Percentiles rank a stretch among this genome's conserved stretches.
phyloP scores from a whole-genome alignment of 2,329 filamentous ascomycete genomes.

The Clarireedia homoeocarpa region DNA sequence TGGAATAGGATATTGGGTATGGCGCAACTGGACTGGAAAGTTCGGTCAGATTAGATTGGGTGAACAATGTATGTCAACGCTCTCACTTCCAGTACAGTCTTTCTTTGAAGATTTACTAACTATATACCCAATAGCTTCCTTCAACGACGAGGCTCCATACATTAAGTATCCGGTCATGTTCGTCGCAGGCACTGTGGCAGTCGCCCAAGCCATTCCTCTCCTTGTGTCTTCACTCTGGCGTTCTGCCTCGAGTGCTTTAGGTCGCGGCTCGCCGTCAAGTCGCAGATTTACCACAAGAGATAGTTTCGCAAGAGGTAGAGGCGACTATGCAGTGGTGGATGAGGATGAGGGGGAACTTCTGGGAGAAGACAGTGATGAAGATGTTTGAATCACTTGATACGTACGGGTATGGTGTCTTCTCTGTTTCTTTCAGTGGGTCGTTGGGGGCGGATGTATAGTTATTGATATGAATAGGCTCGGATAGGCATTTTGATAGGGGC shows the following conservation, averaged over 20 bases:
- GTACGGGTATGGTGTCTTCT: not conserved
- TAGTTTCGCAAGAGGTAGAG: slow-evolving; percentile 77
- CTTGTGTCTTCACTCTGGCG: slow-evolving; percentile 68
- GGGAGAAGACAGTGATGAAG: slow-evolving; percentile 89
- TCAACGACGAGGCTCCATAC: slow-evolving; percentile 68
- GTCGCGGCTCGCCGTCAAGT: slow-evolving; percentile 34
- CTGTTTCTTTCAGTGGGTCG: not conserved
- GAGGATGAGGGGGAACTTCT: slow-evolving; percentile 92
- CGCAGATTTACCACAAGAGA: slow-evolving; percentile 74
- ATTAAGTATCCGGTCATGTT: slow-evolving; percentile 76
- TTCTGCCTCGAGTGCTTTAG: slow-evolving; percentile 43
- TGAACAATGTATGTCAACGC: slow-evolving; percentile 43
- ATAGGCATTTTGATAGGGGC: not conserved
- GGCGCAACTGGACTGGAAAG: slow-evolving; percentile 76
- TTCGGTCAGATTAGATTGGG: slow-evolving; percentile 90
- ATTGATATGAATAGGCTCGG: not conserved
- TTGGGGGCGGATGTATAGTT: not conserved
- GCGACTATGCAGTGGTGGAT: slow-evolving; percentile 84
- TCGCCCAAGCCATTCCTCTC: slow-evolving; percentile 58
- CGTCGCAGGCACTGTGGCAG: slow-evolving; percentile 55
- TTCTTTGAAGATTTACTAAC: slow-evolving; percentile 15
- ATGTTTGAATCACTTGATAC: slow-evolving; percentile 43
- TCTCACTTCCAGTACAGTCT: not conserved
- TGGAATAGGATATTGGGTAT: slow-evolving; percentile 76
- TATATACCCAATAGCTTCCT: slow-evolving; percentile 26